A percentile compares a stretch with the other conserved stretches of the same genome.
These are phyloP conservation scores for Cladosporium cucumerinum DNA, from an alignment of 2,329 filamentous ascomycete genomes.

Conservation along the genomic window DNA sequence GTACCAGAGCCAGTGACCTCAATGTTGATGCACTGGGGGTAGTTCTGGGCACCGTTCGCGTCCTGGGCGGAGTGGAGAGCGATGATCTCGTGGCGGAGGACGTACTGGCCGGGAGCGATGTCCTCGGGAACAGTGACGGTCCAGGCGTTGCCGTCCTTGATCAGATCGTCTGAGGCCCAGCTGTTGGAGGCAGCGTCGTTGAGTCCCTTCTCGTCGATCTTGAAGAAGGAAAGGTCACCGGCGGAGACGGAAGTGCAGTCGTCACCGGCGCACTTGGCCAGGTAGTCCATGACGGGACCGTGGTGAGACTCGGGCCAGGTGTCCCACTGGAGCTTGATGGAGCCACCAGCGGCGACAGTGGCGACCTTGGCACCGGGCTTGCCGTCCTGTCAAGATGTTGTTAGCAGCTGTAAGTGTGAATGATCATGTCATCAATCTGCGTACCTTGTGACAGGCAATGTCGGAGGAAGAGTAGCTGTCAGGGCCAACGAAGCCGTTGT, in stretches of 20 bases:
- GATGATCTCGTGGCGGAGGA: constrained; percentile 60
- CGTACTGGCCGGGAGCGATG: constrained; percentile 56
- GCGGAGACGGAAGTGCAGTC: constrained; percentile 56
- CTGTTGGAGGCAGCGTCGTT: constrained; percentile 44
- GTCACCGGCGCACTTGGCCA: constrained; percentile 55
- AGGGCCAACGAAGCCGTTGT: constrained; percentile 37
- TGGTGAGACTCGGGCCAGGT: constrained; percentile 63
- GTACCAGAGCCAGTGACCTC: constrained; percentile 57
- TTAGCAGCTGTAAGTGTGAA: not conserved
- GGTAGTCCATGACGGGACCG: constrained; percentile 62
- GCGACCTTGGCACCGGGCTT: constrained; percentile 47
- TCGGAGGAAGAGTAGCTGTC: constrained; percentile 24
- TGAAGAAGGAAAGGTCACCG: constrained; percentile 57
- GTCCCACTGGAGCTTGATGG: constrained; percentile 59
- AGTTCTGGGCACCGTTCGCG: constrained; percentile 45
- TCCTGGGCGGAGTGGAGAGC: constrained; percentile 55
- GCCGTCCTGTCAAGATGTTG: not conserved
- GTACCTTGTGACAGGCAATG: constrained; percentile 43
- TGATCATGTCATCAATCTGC: not conserved
- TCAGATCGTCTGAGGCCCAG: constrained; percentile 56
- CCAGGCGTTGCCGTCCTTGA: constrained; percentile 27
- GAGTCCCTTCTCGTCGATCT: constrained; percentile 59
- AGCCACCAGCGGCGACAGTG: constrained; percentile 57
- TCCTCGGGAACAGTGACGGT: constrained; percentile 51
- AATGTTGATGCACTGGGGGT: constrained; percentile 56